phyloP scores from a whole-genome alignment of 192 early-diverging fungal genomes.

The Coemansia sp. region DNA sequence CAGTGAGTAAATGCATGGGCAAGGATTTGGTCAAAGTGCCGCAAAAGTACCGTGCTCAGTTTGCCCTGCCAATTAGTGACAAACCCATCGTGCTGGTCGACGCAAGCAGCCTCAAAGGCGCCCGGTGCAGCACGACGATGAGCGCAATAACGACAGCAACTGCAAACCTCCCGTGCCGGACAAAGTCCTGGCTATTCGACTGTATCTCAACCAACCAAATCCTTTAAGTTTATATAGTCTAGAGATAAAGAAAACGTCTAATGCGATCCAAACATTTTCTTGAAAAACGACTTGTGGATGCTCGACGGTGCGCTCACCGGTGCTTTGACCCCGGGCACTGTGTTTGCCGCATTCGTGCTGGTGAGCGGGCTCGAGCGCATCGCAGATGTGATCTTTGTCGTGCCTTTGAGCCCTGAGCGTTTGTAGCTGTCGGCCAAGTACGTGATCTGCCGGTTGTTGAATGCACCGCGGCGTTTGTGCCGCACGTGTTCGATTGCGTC shows the following conservation, averaged over 20 bases:
- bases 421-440: constrained; percentile 59
- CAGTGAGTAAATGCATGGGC: background rate
- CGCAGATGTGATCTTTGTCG: constrained; percentile 22
- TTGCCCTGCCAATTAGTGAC: constrained; percentile 19
- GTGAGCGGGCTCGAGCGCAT: constrained; percentile 29
- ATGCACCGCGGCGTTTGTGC: constrained; percentile 70
- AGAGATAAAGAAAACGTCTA: constrained; percentile 21
- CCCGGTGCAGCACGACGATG: constrained; percentile 10
- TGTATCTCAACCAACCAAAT: constrained; percentile 39
- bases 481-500: constrained; percentile 76
- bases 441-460: constrained; percentile 76
- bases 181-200: constrained; percentile 49
- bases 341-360: constrained; percentile 10
- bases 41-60: constrained; percentile 21
- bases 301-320: constrained; percentile 14
- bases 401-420: constrained; percentile 31
- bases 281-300: constrained; percentile 46
- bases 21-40: constrained; percentile 18
- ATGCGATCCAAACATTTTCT: constrained; percentile 55
- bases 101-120: constrained; percentile 10
- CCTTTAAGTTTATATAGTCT: constrained; percentile 5
- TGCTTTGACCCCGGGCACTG: background rate
- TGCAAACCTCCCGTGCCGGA: constrained; percentile 23
- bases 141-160: constrained; percentile 6
- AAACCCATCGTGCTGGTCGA: constrained; percentile 24